Conservation (phyloP, 257 asterid genomes). For the Solanum okadae region DNA sequence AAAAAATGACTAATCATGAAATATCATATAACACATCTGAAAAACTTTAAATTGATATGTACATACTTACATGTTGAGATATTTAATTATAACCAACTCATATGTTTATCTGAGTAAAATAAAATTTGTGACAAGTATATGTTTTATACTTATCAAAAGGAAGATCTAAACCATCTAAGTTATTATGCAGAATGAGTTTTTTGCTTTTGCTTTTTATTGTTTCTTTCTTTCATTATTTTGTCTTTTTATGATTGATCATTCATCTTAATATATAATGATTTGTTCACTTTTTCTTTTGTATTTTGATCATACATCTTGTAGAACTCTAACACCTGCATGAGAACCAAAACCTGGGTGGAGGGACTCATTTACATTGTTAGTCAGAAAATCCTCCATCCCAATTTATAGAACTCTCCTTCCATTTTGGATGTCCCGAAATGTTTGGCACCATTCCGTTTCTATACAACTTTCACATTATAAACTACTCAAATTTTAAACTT, state of each 20-base stretch:
- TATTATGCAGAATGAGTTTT: background rate
- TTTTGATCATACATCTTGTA: background rate
- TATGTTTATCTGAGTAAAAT: background rate
- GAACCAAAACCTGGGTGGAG: background rate
- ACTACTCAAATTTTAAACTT: background rate
- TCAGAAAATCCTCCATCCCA: background rate
- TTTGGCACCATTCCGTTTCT: background rate
- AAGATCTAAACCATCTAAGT: background rate
- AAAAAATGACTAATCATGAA: background rate
- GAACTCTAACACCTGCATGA: background rate
- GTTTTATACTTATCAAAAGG: background rate
- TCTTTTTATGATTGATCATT: background rate
- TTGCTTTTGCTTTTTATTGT: background rate
- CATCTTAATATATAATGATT: background rate
- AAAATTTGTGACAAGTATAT: background rate
- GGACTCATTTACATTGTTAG: background rate
- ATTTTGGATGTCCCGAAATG: background rate
- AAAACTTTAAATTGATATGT: background rate
- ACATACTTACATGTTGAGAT: background rate
- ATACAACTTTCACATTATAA: background rate
- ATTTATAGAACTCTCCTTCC: background rate
- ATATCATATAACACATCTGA: background rate
- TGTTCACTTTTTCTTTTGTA: background rate
- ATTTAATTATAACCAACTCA: background rate
- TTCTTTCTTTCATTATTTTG: background rate